Evolutionary conservation across 305 asterid genomes (phyloP).

Genomic region (Fraxinus paxiana): DNA sequence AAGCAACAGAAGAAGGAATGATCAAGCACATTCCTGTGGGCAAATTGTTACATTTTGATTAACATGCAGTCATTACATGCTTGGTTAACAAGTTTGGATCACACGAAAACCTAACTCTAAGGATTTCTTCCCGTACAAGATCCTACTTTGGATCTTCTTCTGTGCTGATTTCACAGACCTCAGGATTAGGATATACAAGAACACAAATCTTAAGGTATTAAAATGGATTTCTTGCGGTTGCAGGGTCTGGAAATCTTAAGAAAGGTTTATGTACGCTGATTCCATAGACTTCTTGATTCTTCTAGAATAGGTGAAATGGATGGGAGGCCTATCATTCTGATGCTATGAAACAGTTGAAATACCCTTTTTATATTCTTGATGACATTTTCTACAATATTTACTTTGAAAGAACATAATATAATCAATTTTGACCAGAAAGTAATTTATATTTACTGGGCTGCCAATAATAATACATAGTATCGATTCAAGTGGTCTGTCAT

Average conservation of each 20-base stretch:
- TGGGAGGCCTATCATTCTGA: background rate
- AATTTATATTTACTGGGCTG: background rate
- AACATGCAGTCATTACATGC: background rate
- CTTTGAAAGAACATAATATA: background rate
- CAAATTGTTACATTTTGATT: background rate
- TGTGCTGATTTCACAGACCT: background rate
- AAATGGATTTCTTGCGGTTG: background rate
- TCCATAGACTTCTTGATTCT: background rate
- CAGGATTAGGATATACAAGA: background rate
- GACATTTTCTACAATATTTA: background rate
- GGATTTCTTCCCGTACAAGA: background rate
- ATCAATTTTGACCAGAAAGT: background rate
- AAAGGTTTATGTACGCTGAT: background rate
- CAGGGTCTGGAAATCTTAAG: background rate
- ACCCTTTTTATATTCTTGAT: background rate
- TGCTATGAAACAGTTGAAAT: background rate
- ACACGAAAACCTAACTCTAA: background rate
- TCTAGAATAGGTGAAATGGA: background rate
- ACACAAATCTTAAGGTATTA: background rate
- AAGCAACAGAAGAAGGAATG: slow-evolving; percentile 2
- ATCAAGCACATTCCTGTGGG: background rate
- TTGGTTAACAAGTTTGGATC: background rate
- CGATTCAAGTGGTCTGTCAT: background rate
- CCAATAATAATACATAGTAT: background rate
- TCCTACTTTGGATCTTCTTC: background rate